Conservation (phyloP, 352 stramenopile species). For the Phytophthora boehmeriae region DNA sequence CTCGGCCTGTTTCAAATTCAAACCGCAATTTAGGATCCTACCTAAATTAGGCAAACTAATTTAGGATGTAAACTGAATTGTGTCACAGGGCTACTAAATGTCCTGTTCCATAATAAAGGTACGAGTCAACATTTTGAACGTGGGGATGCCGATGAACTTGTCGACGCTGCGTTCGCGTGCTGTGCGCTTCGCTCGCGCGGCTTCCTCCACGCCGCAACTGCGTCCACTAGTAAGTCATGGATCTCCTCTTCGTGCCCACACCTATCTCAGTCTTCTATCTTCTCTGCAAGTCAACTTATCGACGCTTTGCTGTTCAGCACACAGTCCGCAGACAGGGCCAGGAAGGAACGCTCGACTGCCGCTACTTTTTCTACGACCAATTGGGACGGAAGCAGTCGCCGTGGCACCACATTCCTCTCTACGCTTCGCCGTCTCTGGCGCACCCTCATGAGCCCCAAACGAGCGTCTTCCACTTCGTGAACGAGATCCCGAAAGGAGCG, state of each 20-base stretch:
- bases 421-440: slow-evolving; percentile 37
- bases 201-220: slow-evolving; percentile 22
- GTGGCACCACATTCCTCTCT: slow-evolving; percentile 94
- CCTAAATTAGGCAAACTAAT: no score
- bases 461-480: slow-evolving; percentile 92
- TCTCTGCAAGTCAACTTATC: background rate
- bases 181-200: slow-evolving; percentile 15
- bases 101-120: background rate
- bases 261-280: background rate
- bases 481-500: slow-evolving; percentile 92
- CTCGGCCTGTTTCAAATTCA: slow-evolving; percentile 25
- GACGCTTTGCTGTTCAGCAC: slow-evolving; percentile 43
- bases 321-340: slow-evolving; percentile 67
- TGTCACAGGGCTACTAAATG: background rate
- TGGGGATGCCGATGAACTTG: slow-evolving; percentile 15
- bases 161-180: slow-evolving; percentile 13
- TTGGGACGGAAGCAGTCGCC: slow-evolving; percentile 84
- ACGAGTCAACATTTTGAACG: slow-evolving; percentile 1
- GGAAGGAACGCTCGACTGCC: slow-evolving; percentile 70
- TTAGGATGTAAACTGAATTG: no score
- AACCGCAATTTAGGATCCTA: no score
- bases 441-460: slow-evolving; percentile 40
- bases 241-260: background rate
- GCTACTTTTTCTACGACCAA: slow-evolving; percentile 85
- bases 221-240: background rate